phyloP scores from a whole-genome alignment of 345 rosid genomes.

The Gossypium thurberi region DNA sequence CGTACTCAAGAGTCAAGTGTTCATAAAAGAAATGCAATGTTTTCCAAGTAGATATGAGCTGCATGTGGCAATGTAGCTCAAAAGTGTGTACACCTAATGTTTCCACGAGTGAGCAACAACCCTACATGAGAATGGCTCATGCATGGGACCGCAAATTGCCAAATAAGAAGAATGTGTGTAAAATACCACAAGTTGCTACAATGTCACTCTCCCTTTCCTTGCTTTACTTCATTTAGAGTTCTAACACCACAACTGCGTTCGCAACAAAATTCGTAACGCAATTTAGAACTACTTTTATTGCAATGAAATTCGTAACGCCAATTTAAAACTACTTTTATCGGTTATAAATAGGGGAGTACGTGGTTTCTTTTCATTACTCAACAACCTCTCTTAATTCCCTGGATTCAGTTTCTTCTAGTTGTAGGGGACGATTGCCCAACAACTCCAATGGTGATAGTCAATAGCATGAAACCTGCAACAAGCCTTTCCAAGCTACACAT shows the following conservation, averaged over 20 bases:
- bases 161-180: neutral
- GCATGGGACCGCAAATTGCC: neutral
- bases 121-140: slow-evolving; percentile 4
- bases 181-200: neutral
- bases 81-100: neutral
- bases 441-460: neutral
- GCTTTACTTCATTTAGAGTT: neutral
- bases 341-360: neutral
- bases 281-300: neutral
- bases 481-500: neutral
- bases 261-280: neutral
- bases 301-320: neutral
- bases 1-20: neutral
- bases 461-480: neutral
- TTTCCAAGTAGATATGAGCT: neutral
- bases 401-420: neutral
- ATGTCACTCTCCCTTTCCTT: slow-evolving; percentile 5
- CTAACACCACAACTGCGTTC: neutral
- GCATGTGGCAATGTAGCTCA: slow-evolving; percentile 7
- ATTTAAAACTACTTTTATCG: neutral
- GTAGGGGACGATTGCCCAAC: neutral
- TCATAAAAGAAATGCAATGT: neutral
- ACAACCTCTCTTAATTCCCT: neutral
- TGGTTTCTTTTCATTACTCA: neutral
- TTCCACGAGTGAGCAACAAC: neutral